These are phyloP conservation scores for Capillidium heterosporum DNA, from an alignment of 371 early-diverging fungal genomes.

Conservation along the genomic window DNA sequence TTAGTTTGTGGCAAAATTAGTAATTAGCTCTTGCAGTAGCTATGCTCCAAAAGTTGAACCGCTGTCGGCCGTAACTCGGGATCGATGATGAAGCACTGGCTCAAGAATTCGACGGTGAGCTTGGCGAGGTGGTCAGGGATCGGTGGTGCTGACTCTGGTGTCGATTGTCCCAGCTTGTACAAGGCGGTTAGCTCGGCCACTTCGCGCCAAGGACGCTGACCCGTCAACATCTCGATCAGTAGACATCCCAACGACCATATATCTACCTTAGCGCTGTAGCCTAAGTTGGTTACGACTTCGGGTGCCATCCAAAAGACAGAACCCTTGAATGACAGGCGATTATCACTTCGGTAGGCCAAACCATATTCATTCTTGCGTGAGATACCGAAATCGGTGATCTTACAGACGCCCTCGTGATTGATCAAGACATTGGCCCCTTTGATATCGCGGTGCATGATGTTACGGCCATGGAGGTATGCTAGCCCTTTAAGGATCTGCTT, in stretches of 20 bases:
- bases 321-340: slow-evolving; percentile 25
- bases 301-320: slow-evolving; percentile 86
- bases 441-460: slow-evolving; percentile 87
- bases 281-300: slow-evolving; percentile 67
- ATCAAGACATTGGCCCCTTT: slow-evolving; percentile 89
- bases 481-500: slow-evolving; percentile 72
- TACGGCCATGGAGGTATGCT: slow-evolving; percentile 75
- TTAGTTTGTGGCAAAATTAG: no score
- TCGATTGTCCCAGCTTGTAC: slow-evolving; percentile 24
- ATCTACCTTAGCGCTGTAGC: slow-evolving; percentile 57
- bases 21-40: neutral
- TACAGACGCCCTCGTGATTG: slow-evolving; percentile 70
- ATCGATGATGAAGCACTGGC: slow-evolving; percentile 41
- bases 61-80: neutral
- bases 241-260: slow-evolving; percentile 66
- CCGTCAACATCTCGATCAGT: slow-evolving; percentile 82
- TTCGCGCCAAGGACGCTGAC: slow-evolving; percentile 65
- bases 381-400: slow-evolving; percentile 96
- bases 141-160: slow-evolving; percentile 34
- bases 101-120: slow-evolving; percentile 37
- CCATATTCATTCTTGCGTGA: slow-evolving; percentile 36
- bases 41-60: neutral
- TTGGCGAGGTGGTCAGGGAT: slow-evolving; percentile 43
- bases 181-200: slow-evolving; percentile 45
- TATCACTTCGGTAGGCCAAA: slow-evolving; percentile 13